phyloP scores from a whole-genome alignment of 2,329 filamentous ascomycete genomes.

The Nemania serpens region DNA sequence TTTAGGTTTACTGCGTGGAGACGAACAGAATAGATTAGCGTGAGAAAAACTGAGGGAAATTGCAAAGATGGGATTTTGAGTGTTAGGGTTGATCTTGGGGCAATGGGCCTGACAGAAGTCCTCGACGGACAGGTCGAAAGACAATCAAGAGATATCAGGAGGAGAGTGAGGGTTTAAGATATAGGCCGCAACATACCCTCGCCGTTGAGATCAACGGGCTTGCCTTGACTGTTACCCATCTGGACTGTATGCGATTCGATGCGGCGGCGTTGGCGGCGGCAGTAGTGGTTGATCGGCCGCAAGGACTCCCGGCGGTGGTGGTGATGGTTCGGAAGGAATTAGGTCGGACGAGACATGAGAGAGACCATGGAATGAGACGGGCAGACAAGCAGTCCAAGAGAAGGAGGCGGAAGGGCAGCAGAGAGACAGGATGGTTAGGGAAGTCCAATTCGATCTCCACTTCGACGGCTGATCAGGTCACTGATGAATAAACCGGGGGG shows the following conservation, averaged over 20 bases:
- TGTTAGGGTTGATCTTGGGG: background rate
- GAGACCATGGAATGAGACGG: background rate
- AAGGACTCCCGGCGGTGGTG: conserved; percentile 8
- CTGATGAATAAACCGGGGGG: conserved; percentile 17
- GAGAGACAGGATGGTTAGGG: background rate
- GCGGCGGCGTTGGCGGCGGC: background rate
- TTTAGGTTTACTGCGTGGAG: conserved; percentile 80
- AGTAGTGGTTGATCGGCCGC: background rate
- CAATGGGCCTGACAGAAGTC: background rate
- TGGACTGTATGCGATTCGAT: conserved; percentile 22
- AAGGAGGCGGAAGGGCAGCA: background rate
- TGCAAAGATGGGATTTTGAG: background rate
- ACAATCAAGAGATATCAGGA: background rate
- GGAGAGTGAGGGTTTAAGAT: background rate
- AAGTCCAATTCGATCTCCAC: conserved; percentile 25
- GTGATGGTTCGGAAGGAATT: conserved; percentile 11
- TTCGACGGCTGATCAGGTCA: conserved; percentile 24
- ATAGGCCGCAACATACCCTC: conserved; percentile 69
- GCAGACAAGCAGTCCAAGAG: background rate
- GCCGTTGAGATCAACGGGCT: conserved; percentile 88
- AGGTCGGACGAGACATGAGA: conserved; percentile 28
- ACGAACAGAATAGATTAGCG: conserved; percentile 13
- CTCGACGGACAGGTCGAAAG: background rate
- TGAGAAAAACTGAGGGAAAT: background rate
- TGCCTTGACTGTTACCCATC: conserved; percentile 96